These are phyloP conservation scores for Candida loeiensis DNA, from an alignment of 805 yeast species.

Conservation along the genomic window DNA sequence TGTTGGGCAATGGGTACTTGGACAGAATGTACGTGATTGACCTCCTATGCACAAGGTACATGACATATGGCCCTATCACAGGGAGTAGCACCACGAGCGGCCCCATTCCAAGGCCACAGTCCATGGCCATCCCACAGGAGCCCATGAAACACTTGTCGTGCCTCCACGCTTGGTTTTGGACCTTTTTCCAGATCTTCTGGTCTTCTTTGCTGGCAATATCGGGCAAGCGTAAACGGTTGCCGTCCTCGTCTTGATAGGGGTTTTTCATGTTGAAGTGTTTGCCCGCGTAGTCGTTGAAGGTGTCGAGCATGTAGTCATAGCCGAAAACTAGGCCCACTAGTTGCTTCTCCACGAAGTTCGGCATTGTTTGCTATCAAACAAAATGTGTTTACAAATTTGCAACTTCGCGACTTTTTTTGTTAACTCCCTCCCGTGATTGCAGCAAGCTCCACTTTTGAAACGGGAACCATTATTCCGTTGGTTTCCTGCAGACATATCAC, in stretches of 20 bases:
- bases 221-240: slow-evolving; percentile 59
- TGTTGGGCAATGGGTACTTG: slow-evolving; percentile 53
- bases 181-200: slow-evolving; percentile 61
- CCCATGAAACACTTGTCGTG: slow-evolving; percentile 85
- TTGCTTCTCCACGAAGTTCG: neutral
- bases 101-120: slow-evolving; percentile 74
- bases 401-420: slow-evolving; percentile 1
- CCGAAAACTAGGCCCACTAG: slow-evolving; percentile 28
- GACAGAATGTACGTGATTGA: slow-evolving; percentile 59
- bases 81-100: slow-evolving; percentile 74
- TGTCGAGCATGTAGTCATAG: slow-evolving; percentile 50
- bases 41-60: slow-evolving; percentile 76
- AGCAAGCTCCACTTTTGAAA: slow-evolving; percentile 15
- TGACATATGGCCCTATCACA: slow-evolving; percentile 75
- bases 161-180: slow-evolving; percentile 80
- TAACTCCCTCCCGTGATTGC: neutral
- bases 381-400: neutral
- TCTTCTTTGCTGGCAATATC: slow-evolving; percentile 50
- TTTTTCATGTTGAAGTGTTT: slow-evolving; percentile 61
- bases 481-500: slow-evolving; percentile 59
- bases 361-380: slow-evolving; percentile 1
- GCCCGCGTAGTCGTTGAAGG: slow-evolving; percentile 64
- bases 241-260: slow-evolving; percentile 63
- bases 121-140: slow-evolving; percentile 59
- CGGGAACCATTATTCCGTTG: slow-evolving; percentile 55